phyloP scores from a whole-genome alignment of 2,329 filamentous ascomycete genomes.

The Aspergillus versicolor region DNA sequence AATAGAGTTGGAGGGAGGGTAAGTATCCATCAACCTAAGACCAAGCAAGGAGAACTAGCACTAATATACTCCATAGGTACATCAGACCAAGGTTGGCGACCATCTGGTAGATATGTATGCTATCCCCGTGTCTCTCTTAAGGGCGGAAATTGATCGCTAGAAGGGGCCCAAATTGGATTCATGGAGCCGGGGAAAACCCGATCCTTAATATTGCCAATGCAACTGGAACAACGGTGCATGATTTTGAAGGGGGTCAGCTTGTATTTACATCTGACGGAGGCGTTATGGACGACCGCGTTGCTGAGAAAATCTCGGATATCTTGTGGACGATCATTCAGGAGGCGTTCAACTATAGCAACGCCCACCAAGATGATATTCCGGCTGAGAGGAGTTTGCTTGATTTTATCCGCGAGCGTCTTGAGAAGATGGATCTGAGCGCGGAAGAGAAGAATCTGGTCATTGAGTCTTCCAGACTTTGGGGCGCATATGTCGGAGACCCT shows the following conservation, averaged over 20 bases:
- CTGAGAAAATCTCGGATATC: constrained; percentile 39
- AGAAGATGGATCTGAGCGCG: constrained; percentile 37
- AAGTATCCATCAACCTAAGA: neutral
- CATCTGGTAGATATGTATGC: constrained; percentile 58
- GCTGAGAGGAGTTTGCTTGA: constrained; percentile 55
- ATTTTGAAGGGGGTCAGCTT: constrained; percentile 52
- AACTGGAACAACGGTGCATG: constrained; percentile 52
- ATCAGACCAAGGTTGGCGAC: constrained; percentile 48
- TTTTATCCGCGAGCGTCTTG: constrained; percentile 54
- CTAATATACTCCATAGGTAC: constrained; percentile 40
- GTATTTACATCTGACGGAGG: constrained; percentile 51
- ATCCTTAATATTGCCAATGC: constrained; percentile 56
- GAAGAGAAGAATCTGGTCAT: constrained; percentile 51
- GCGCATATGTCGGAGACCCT: constrained; percentile 62
- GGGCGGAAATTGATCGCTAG: constrained; percentile 14
- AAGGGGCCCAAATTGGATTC: constrained; percentile 66
- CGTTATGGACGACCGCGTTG: constrained; percentile 34
- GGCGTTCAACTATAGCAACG: constrained; percentile 60
- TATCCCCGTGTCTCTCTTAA: neutral
- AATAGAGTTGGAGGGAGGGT: constrained; percentile 58
- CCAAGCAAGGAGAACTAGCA: neutral
- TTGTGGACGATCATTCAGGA: constrained; percentile 60
- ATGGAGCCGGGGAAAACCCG: constrained; percentile 60
- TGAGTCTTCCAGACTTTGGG: constrained; percentile 61
- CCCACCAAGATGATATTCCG: constrained; percentile 52